Evolutionary conservation across 2,329 filamentous ascomycete genomes (phyloP), one percentile per base, ranked within the genome.

Genomic region (Arthroderma sp.): DNA sequence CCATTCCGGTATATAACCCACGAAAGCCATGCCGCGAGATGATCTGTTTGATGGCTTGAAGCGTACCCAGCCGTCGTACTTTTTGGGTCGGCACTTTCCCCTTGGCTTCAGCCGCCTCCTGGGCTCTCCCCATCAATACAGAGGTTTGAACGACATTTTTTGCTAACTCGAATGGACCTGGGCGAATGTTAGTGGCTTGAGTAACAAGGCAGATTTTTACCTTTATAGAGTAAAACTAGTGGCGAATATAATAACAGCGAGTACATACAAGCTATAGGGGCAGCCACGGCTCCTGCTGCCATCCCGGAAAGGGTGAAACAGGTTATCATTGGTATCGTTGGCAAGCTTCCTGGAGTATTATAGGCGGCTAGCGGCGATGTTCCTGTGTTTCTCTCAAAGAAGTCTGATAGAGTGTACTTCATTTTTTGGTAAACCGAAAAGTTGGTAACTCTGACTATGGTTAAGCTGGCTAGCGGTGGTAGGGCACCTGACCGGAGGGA

Each of bases 111-210:
- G 60, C 58, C 32, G 62, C 57, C 30, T 64, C 58, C 34, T 66
- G 62, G 6, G 65, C 62, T n/a, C 33, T 42, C 11, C 29, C 40
- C 48, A 70, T 65, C 39, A 70, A 53, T 31, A 70, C 67, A 1
- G 68, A 70, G 6, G 68, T 68, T 51, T 70, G 68, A 10, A 69
- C 66, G 4, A 69, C 68, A 46, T 70, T 70, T 52, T 70, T 70
- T 41, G 68, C 63, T 31, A 69, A 54, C 55, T 70, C 68, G 43
- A 70, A 68, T 1, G 68, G 68, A 47, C 67, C 67, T 68, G 42
- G 3, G 28, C 29, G 3, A 43, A 44, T 34, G 37, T 40, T 11
- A 31, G 29, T 3, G 15, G 15, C n/a, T 31, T 42, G 4, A 11
- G 36, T 15, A 29, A 36, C 5, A 15, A 37, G 15, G 6, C 30